These are phyloP conservation scores for Pseudogymnoascus sp. DNA, from an alignment of 2,329 filamentous ascomycete species.

Conservation along the genomic window DNA sequence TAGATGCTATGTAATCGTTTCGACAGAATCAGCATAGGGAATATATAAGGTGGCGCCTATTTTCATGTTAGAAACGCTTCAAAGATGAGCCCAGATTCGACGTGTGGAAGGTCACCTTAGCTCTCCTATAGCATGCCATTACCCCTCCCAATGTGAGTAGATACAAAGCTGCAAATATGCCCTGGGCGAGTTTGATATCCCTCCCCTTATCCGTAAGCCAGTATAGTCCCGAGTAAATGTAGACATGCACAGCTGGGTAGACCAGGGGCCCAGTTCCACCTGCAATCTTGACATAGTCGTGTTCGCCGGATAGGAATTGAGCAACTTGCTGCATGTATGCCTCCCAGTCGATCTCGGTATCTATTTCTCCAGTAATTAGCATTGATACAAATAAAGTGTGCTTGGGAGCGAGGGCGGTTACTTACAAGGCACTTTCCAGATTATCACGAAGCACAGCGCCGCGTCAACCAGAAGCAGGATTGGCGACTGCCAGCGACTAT, in stretches of 20 bases:
- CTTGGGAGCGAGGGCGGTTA: slow-evolving; percentile 12
- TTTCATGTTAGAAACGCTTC: neutral
- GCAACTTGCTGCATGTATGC: slow-evolving; percentile 93
- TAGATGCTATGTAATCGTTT: slow-evolving; percentile 94
- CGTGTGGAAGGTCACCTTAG: slow-evolving; percentile 46
- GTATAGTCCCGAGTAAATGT: slow-evolving; percentile 79
- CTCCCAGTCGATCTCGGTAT: slow-evolving; percentile 97
- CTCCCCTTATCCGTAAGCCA: slow-evolving; percentile 67
- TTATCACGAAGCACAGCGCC: slow-evolving; percentile 64
- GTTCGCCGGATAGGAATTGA: slow-evolving; percentile 75
- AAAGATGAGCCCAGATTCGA: neutral
- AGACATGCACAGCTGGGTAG: slow-evolving; percentile 90
- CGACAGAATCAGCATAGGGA: slow-evolving; percentile 78
- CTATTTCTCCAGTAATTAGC: slow-evolving; percentile 36
- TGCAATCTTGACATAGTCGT: slow-evolving; percentile 78
- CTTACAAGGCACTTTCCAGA: slow-evolving; percentile 80
- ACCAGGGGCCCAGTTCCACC: slow-evolving; percentile 90
- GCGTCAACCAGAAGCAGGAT: slow-evolving; percentile 65
- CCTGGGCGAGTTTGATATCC: slow-evolving; percentile 75
- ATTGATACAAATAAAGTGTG: neutral
- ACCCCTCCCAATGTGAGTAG: slow-evolving; percentile 68
- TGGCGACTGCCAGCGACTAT: slow-evolving; percentile 55
- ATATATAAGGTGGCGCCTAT: slow-evolving; percentile 77
- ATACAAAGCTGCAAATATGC: slow-evolving; percentile 76
- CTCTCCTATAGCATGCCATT: slow-evolving; percentile 72